Evolutionary conservation across 345 rosid species (phyloP).

Genomic region (Eucalyptus virginea): DNA sequence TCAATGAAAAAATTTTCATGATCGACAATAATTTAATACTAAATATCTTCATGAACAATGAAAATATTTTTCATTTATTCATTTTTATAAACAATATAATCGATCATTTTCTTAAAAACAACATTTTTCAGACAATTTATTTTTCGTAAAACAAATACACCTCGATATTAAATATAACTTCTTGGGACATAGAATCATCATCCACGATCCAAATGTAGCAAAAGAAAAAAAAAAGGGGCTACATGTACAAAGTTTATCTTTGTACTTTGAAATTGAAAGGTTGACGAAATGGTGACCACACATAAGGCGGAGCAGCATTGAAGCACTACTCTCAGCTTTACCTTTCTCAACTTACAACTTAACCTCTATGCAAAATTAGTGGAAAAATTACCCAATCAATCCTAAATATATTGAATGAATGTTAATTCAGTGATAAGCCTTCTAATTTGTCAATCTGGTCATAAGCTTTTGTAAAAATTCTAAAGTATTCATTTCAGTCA

Average conservation of each 20-base stretch:
- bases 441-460: accelerated
- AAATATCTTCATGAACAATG: not conserved
- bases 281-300: not conserved
- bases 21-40: accelerated
- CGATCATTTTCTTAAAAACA: not conserved
- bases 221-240: too few species aligned
- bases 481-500: too few species aligned
- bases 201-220: not conserved
- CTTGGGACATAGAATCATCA: accelerated
- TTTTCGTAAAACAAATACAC: too few species aligned
- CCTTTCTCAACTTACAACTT: not conserved
- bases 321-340: not conserved
- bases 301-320: not conserved
- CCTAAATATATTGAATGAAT: accelerated
- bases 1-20: accelerated
- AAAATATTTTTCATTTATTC: accelerated
- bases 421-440: accelerated
- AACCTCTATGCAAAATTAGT: not conserved
- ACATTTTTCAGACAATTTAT: too few species aligned
- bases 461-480: too few species aligned
- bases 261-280: not conserved
- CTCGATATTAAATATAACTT: not conserved
- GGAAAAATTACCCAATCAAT: too few species aligned
- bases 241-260: not conserved
- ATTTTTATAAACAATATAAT: not conserved